Conservation (phyloP, 1,284 basidiomycete species). For the Irpex rosettiformis region DNA sequence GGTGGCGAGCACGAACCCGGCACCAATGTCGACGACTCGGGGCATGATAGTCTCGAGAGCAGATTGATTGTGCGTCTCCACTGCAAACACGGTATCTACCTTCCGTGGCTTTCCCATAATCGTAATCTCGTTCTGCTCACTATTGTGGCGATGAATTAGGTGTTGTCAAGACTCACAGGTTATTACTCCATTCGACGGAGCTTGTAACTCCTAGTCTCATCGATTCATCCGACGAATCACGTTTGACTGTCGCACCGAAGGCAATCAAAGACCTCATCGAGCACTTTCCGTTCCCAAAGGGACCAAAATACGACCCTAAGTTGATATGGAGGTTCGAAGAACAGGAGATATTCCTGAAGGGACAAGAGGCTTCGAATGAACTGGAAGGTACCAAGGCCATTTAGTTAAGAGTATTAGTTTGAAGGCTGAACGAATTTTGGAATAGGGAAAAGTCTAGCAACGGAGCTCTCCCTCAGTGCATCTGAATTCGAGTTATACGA, state of each 20-base stretch:
- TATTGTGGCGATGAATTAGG: conserved; percentile 37
- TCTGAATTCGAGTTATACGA: conserved; percentile 79
- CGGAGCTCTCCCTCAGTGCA: conserved; percentile 66
- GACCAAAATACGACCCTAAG: conserved; percentile 66
- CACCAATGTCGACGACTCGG: conserved; percentile 37
- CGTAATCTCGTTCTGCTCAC: conserved; percentile 5
- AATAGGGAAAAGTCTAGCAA: conserved; percentile 52
- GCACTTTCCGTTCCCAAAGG: conserved; percentile 65
- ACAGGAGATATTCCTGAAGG: conserved; percentile 63
- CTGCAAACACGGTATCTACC: conserved; percentile 70
- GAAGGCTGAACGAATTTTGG: too few relatives aligned
- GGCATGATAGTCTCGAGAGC: conserved; percentile 63
- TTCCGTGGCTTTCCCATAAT: neutral
- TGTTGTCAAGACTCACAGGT: conserved; percentile 74
- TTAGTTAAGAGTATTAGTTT: too few relatives aligned
- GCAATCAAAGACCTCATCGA: conserved; percentile 75
- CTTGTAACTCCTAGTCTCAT: conserved; percentile 60
- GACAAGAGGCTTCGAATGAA: conserved; percentile 62
- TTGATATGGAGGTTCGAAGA: conserved; percentile 73
- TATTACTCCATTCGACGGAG: conserved; percentile 55
- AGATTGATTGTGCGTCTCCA: conserved; percentile 66
- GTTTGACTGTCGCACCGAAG: conserved; percentile 64
- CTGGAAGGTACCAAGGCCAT: conserved; percentile 62
- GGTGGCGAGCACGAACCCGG: conserved; percentile 34
- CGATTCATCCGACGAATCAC: conserved; percentile 53